Base-by-base conservation (phyloP, 345 rosid species). In the Moricandia moricandioides region DNA sequence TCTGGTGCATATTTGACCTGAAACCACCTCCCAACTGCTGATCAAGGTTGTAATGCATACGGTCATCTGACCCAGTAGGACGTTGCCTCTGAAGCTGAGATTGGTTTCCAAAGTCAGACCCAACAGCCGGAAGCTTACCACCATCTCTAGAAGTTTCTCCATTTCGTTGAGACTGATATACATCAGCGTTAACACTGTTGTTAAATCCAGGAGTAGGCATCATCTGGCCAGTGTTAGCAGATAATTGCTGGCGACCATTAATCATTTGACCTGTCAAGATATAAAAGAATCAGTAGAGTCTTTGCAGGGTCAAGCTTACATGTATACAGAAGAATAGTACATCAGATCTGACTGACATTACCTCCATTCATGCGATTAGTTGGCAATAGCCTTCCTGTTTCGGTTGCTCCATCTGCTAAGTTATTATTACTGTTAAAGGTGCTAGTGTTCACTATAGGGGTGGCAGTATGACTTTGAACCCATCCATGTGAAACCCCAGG, bases 171-270 rank as follows among this genome's bases (percentile, higher is more conserved):
- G 88, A 77, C 65, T 83, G 91, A 71, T 66, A 85, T 72, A 79
- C 83, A 57, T 65, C 74, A 61, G 31, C 76, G 29, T 17, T 86
- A 77, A 55, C 83, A 74, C 62, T 86, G 70, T 71, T 75, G 67
- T 61, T 79, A 66, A 80, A 89, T 57, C 96, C 90, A 57, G 99
- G 99, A 57, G 99, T 89, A 60, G 97, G 99, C 78, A 95, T 88
- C 98, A 95, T 92, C 72, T 89, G 98, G 84, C 89, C 84, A 64
- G 78, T 89, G 62, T 84, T 93, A 83, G 86, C 83, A 64, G 87
- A 59, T 51, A 88, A 75, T 71, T 90, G 96, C 77, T 88, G 92
- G 70, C 79, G 86, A 51, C 89, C 91, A 85, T 83, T 84, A 59
- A 88, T 77, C 78, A 89, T 40, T 76, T 82, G 55, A 76, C 92